Percentiles rank a stretch among this genome's conserved stretches.
phyloP scores from a whole-genome alignment of 2,329 filamentous ascomycete genomes.

The Pseudogymnoascus sp. region DNA sequence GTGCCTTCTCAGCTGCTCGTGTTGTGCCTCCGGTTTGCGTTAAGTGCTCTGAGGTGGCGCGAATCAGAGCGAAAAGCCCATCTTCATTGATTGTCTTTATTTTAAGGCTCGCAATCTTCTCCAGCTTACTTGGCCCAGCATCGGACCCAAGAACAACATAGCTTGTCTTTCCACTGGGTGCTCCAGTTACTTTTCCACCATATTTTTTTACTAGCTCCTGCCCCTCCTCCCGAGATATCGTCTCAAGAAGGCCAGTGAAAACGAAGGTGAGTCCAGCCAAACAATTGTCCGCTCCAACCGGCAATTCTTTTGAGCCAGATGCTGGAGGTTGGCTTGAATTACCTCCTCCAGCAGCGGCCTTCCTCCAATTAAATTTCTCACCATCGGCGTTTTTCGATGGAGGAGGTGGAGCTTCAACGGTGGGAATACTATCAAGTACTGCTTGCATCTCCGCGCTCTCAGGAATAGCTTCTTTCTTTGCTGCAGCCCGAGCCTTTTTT shows the following conservation, averaged over 20 bases:
- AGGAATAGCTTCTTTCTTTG: conserved; percentile 55
- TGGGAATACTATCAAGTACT: conserved; percentile 82
- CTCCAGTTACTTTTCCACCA: conserved; percentile 79
- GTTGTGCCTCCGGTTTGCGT: conserved; percentile 82
- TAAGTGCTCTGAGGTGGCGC: conserved; percentile 41
- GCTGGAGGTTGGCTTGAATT: conserved; percentile 56
- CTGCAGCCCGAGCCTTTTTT: conserved; percentile 30
- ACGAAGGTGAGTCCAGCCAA: conserved; percentile 85
- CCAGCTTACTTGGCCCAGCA: conserved; percentile 85
- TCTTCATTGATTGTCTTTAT: conserved; percentile 93
- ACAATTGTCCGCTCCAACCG: conserved; percentile 79
- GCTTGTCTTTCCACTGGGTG: conserved; percentile 85
- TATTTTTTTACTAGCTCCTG: conserved; percentile 83
- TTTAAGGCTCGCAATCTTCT: conserved; percentile 68
- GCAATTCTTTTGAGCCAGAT: conserved; percentile 60
- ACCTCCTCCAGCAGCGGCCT: conserved; percentile 46
- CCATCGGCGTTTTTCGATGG: conserved; percentile 57
- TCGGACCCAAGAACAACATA: conserved; percentile 88
- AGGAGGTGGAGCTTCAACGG: conserved; percentile 72
- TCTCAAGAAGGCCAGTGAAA: conserved; percentile 81
- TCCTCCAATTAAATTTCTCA: conserved; percentile 73
- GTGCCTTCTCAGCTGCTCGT: conserved; percentile 76
- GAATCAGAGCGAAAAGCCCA: conserved; percentile 80
- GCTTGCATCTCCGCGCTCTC: conserved; percentile 68
- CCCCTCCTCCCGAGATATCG: conserved; percentile 74